phyloP scores from a whole-genome alignment of 1,139 yeast species.

The Suhomyces guaymorum region DNA sequence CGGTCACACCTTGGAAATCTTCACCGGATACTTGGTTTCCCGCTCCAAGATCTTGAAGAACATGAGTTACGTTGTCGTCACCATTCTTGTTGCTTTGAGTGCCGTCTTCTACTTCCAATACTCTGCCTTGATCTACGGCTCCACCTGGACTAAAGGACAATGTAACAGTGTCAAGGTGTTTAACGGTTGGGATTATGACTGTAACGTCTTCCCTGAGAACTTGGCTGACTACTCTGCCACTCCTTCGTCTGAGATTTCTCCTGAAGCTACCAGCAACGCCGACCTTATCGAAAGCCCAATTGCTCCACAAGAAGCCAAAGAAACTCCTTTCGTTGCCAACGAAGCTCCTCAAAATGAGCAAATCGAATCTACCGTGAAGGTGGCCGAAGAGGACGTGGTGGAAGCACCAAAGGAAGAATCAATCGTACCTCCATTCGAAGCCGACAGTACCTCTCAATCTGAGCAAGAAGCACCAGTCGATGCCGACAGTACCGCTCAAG shows the following conservation, averaged over 20 bases:
- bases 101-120: slow-evolving; percentile 60
- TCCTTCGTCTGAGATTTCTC: slow-evolving; percentile 2
- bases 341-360: slow-evolving; percentile 7
- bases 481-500: slow-evolving; percentile 16
- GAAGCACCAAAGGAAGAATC: slow-evolving; percentile 13
- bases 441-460: slow-evolving; percentile 16
- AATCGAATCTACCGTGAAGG: slow-evolving; percentile 3
- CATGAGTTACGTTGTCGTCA: slow-evolving; percentile 42
- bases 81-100: slow-evolving; percentile 50
- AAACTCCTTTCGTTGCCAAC: slow-evolving; percentile 20
- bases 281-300: slow-evolving; percentile 17
- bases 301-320: slow-evolving; percentile 26
- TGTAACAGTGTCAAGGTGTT: slow-evolving; percentile 66
- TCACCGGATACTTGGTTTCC: slow-evolving; percentile 50
- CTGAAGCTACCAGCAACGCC: slow-evolving; percentile 3
- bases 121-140: slow-evolving; percentile 76
- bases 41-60: slow-evolving; percentile 35
- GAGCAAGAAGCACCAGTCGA: slow-evolving; percentile 3
- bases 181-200: slow-evolving; percentile 82
- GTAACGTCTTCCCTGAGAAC: slow-evolving; percentile 53
- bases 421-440: slow-evolving; percentile 28
- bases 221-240: slow-evolving; percentile 26
- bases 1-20: slow-evolving; percentile 77
- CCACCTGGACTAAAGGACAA: slow-evolving; percentile 72
- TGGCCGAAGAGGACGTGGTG: slow-evolving; percentile 6